Percentiles rank a stretch among this genome's conserved stretches.
Conservation (phyloP, 1,284 basidiomycete species). For the Gymnopus androsaceus region DNA sequence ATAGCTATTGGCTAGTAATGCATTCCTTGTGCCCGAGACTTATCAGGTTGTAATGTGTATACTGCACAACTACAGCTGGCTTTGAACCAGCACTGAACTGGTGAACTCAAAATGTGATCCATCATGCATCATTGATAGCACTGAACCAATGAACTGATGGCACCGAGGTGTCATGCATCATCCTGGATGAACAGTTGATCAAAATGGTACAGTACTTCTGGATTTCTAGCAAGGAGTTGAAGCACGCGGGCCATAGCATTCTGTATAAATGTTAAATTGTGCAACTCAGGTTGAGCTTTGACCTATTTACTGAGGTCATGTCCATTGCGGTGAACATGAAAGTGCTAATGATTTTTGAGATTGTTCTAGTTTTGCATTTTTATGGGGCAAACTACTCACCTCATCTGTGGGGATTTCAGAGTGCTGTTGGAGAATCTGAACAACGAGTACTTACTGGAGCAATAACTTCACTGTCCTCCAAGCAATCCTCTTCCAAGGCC, state of each 20-base stretch:
- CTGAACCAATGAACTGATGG: no score
- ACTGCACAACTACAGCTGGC: no score
- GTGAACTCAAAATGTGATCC: no score
- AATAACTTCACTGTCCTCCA: slow-evolving; percentile 35
- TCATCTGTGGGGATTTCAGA: slow-evolving; percentile 8
- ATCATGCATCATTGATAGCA: no score
- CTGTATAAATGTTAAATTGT: not conserved
- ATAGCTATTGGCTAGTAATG: no score
- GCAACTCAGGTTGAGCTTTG: not conserved
- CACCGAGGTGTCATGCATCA: no score
- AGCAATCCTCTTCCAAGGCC: slow-evolving; percentile 30
- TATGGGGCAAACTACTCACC: slow-evolving; percentile 15
- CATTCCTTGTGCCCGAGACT: no score
- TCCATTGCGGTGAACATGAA: slow-evolving; percentile 33
- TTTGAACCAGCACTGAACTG: no score
- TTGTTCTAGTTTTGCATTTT: not conserved
- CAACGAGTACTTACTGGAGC: slow-evolving; percentile 22
- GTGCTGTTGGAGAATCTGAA: not conserved
- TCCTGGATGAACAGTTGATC: no score
- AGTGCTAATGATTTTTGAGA: not conserved
- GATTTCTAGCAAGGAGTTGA: slow-evolving; percentile 25
- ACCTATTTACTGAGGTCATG: slow-evolving; percentile 26
- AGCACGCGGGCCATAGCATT: slow-evolving; percentile 26
- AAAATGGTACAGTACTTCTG: no score
- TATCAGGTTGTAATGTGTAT: no score